Conservation (phyloP, 2,329 filamentous ascomycete species). For the Fusarium acutatum region DNA sequence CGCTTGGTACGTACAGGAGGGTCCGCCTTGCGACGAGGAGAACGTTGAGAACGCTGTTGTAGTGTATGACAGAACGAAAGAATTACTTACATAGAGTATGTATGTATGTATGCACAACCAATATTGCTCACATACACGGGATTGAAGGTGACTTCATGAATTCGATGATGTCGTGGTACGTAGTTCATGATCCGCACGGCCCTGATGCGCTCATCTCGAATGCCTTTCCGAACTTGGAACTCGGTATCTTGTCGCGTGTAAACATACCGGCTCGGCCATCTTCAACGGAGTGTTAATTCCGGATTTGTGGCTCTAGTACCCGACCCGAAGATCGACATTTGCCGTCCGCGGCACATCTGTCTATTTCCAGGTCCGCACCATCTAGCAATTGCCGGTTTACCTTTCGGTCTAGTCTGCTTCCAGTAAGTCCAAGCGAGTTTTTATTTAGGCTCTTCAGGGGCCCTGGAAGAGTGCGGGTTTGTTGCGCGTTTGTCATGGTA, state of each 20-base stretch:
- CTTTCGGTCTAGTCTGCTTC: conserved; percentile 10
- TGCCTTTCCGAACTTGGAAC: conserved; percentile 14
- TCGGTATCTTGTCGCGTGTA: neutral
- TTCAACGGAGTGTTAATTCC: conserved; percentile 33
- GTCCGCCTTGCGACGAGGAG: neutral
- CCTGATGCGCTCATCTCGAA: conserved; percentile 14
- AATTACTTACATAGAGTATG: neutral
- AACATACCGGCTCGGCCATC: neutral
- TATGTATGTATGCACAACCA: neutral
- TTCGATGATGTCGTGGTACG: neutral
- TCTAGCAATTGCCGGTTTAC: conserved; percentile 36
- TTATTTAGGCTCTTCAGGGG: conserved; percentile 24
- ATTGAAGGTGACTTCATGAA: conserved; percentile 8
- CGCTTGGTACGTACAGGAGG: neutral
- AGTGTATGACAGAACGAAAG: conserved; percentile 18
- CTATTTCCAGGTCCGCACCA: conserved; percentile 33
- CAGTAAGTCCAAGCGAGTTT: conserved; percentile 23
- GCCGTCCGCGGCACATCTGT: conserved; percentile 40
- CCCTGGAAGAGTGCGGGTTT: conserved; percentile 1
- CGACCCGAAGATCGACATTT: conserved; percentile 40
- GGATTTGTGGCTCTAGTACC: conserved; percentile 32
- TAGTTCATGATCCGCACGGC: conserved; percentile 7
- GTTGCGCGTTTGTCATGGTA: conserved; percentile 12
- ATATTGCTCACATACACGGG: conserved; percentile 5
- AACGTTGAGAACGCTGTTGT: conserved; percentile 24